Conservation (phyloP, 179 eudicot species). For the Spergularia azorica region DNA sequence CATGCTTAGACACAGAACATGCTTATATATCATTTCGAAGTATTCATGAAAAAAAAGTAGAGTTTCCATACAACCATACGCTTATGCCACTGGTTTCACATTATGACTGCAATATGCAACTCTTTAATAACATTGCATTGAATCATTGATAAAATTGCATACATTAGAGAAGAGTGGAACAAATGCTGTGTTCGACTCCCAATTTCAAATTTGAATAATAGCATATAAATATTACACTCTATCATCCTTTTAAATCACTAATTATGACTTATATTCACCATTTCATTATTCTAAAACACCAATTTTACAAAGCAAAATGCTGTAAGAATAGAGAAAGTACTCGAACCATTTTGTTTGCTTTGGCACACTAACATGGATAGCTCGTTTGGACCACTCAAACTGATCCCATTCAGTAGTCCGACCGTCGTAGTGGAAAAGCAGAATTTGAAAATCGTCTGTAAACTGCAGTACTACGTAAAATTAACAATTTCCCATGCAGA, state of each 20-base stretch:
- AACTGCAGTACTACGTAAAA: constrained; percentile 44
- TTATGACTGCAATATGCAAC: too few species aligned
- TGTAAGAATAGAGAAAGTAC: constrained; percentile 10
- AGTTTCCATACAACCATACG: too few species aligned
- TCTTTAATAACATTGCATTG: too few species aligned
- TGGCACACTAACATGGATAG: constrained; percentile 65
- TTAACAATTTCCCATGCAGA: constrained; percentile 6
- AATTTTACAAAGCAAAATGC: not conserved
- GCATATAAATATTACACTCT: too few species aligned
- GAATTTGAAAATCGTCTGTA: constrained; percentile 79
- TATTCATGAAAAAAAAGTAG: too few species aligned
- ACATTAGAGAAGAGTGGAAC: too few species aligned
- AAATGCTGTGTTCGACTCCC: too few species aligned
- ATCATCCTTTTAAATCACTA: not conserved
- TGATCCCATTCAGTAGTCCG: constrained; percentile 84
- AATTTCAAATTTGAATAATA: too few species aligned
- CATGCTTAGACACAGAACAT: too few species aligned
- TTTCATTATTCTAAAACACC: not conserved
- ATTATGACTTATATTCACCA: not conserved
- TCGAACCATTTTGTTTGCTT: constrained; percentile 69
- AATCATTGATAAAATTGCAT: too few species aligned
- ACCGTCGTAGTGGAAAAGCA: constrained; percentile 94
- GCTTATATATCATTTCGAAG: too few species aligned
- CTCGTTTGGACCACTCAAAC: constrained; percentile 82
- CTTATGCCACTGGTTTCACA: too few species aligned